Evolutionary conservation across 345 rosid genomes (phyloP), one percentile per base, ranked within the genome.

Genomic region (Salix purpurea): DNA sequence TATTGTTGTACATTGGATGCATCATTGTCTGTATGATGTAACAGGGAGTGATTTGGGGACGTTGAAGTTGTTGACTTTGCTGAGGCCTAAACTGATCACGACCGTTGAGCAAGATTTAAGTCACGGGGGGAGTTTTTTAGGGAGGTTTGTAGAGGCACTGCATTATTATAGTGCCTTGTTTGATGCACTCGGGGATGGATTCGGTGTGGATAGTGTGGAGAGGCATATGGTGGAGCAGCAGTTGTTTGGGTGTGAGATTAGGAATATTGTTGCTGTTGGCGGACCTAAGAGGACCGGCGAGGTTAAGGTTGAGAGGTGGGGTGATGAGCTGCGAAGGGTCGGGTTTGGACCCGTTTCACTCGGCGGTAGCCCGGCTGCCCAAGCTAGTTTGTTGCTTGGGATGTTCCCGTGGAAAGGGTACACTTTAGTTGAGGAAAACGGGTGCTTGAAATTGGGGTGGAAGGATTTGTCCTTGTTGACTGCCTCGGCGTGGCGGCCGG

Each of bases 391-490:
- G 80, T 79, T 95, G 80, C 84, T 95, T 3, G 94, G 94, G 12
- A 95, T 95, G 97, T 87, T 91, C 71, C 97, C 99, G 8, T 90
- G 99, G 97, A 91, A 90, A 80, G 99, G 99, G 3, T 95, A 95
- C 23, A 91, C 97, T 4, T 77, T 95, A 74, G 93, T 90, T 23
- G 92, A 95, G 85, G 94, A 95, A 42, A 83, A 81, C 54, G 97
- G 97, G 65, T 85, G 89, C 81, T 80, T 95, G 80, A 94, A 92
- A 34, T 83, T 95, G 48, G 99, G 99, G 5, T 95, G 99, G 99
- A 95, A 95, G 87, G 97, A 95, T 79, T 85, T 95, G 81, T 90
- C 97, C 1, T 74, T 95, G 87, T 75, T 95, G 87, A 93, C 96
- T 11, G 99, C 99, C 52, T 91, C 97, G 0, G 99, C 97, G 0